Base-by-base conservation (phyloP, 1,284 basidiomycete genomes). In the Taiwanofungus camphoratus region DNA sequence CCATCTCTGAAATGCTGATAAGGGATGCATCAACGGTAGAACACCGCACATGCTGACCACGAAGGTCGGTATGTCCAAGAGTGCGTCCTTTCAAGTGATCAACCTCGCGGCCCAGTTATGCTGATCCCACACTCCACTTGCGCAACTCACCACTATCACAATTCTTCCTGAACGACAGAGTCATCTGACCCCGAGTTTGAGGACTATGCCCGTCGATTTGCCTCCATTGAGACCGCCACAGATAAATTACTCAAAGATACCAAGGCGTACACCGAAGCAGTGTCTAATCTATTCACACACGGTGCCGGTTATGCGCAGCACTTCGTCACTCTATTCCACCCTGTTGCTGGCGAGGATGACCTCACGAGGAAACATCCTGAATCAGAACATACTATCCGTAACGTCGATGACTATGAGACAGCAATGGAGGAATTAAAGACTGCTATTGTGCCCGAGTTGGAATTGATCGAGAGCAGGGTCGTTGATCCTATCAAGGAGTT, bases 201-300 rank as follows among this genome's bases (percentile, higher is more conserved):
- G 51, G 86, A 90, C 46, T 84, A 80, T 56, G 76, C 85, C 50
- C 76, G 87, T 44, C 80, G 87, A 58, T 95, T 95, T 62, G 65
- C 77, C 13, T 65, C 75, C 6, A 73, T 95, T 53, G 92, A 98
- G 65, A 69, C 78, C 44, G 83, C 89, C 12, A 79, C 86, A 0
- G 92, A 93, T 59, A 94, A 94, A 68, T 72, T 99, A 48, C 65
- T 92, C 53, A 97, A 97, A 68, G 94, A 99, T 60, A 83, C 88
- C 32, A 88, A 87, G 55, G 74, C 82, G 5, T 98, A 93, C 67
- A 79, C 81, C 7, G 92, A 98, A 43, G 77, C 84, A 21, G 87
- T 95, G 42, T 46, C 61, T 89, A 93, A 75, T 44, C 79, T 99
- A 42, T 82, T 99, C 60, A 80, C 78, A 3, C 76, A 87, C 22